phyloP scores from a whole-genome alignment of 2,329 filamentous ascomycete genomes.

The Meredithiella fracta region DNA sequence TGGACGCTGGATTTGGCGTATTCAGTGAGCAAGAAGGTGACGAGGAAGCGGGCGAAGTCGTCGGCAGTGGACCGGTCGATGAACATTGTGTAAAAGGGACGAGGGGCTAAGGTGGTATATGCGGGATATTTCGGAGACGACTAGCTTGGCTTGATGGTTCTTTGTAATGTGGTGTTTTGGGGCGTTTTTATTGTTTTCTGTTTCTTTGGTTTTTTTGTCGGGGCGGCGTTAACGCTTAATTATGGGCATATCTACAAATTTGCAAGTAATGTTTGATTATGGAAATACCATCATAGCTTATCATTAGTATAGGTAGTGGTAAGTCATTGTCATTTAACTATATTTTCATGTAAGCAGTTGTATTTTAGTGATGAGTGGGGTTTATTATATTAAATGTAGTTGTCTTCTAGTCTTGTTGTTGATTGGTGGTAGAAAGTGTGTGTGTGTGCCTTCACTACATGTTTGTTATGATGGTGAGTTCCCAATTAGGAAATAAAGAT shows the following conservation, averaged over 20 bases:
- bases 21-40: slow-evolving; percentile 54
- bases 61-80: not conserved
- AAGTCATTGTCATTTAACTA: not conserved
- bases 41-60: slow-evolving; percentile 20
- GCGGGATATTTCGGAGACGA: too few species aligned
- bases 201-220: not conserved
- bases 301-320: not conserved
- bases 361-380: too few species aligned
- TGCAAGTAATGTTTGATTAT: not conserved
- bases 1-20: slow-evolving; percentile 55
- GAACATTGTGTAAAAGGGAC: not conserved
- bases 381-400: too few species aligned
- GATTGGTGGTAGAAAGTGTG: too few species aligned
- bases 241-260: not conserved
- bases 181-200: not conserved
- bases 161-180: not conserved
- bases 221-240: not conserved
- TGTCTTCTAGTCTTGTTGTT: too few species aligned
- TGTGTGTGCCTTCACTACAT: too few species aligned
- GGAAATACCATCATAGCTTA: not conserved
- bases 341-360: not conserved
- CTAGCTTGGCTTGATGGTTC: not conserved
- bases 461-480: too few species aligned
- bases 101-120: not conserved
- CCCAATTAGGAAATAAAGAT: too few species aligned